phyloP scores from a whole-genome alignment of 2,329 filamentous ascomycete genomes.

The Penicillium occitanis region DNA sequence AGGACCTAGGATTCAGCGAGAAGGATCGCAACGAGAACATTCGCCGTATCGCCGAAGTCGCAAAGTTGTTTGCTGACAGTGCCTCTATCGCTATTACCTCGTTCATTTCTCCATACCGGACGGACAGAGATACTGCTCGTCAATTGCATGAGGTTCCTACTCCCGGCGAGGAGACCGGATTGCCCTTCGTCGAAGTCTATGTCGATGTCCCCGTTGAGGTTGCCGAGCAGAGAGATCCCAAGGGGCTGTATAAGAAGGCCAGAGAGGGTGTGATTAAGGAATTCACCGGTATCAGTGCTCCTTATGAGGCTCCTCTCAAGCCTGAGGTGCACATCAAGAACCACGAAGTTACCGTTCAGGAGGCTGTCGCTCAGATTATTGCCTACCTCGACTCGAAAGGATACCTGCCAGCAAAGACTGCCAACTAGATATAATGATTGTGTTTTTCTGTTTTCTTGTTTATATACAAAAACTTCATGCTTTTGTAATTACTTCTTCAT shows the following conservation, averaged over 20 bases:
- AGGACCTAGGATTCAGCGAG: slow-evolving; percentile 92
- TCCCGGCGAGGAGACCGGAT: slow-evolving; percentile 58
- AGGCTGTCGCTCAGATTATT: slow-evolving; percentile 82
- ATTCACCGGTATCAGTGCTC: slow-evolving; percentile 92
- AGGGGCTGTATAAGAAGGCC: slow-evolving; percentile 97
- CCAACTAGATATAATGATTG: slow-evolving; percentile 19
- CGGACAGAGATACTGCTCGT: slow-evolving; percentile 79
- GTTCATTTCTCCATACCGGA: slow-evolving; percentile 93
- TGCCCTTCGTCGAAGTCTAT: slow-evolving; percentile 91
- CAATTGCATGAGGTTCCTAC: slow-evolving; percentile 69
- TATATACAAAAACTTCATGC: not conserved
- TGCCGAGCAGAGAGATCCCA: slow-evolving; percentile 92
- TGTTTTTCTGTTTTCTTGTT: not conserved
- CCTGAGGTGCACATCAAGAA: slow-evolving; percentile 87
- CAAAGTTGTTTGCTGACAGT: slow-evolving; percentile 92
- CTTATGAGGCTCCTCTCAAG: slow-evolving; percentile 84
- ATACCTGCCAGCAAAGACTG: slow-evolving; percentile 51
- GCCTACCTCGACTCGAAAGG: slow-evolving; percentile 72
- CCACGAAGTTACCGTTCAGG: slow-evolving; percentile 78
- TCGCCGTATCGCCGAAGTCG: slow-evolving; percentile 90
- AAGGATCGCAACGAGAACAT: slow-evolving; percentile 97
- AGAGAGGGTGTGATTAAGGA: slow-evolving; percentile 91
- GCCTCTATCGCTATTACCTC: slow-evolving; percentile 86
- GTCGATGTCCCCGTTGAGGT: slow-evolving; percentile 89
- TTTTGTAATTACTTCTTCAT: not conserved